These are phyloP conservation scores for Hibiscus mutabilis DNA, from an alignment of 345 rosid species.

Conservation along the genomic window DNA sequence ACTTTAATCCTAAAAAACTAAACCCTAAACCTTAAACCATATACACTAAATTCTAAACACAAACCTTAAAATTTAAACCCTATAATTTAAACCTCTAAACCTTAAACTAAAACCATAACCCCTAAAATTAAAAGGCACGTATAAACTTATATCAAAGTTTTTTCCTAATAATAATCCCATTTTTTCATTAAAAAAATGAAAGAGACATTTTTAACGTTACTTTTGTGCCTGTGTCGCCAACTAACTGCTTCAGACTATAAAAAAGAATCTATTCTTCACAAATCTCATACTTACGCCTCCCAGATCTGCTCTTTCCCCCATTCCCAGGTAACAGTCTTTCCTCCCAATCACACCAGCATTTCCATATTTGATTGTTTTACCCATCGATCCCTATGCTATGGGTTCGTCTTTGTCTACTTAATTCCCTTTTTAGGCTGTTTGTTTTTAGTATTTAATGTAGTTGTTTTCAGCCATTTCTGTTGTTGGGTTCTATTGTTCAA, in stretches of 20 bases:
- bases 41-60: too few species aligned
- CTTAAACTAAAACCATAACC: too few species aligned
- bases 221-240: neutral
- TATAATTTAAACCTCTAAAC: too few species aligned
- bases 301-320: conserved; percentile 2
- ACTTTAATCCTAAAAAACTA: too few species aligned
- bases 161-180: too few species aligned
- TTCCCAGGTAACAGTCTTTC: neutral
- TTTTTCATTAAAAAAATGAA: too few species aligned
- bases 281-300: neutral
- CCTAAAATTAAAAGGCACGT: too few species aligned
- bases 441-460: neutral
- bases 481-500: neutral
- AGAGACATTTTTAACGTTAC: conserved; percentile 3
- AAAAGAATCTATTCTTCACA: neutral
- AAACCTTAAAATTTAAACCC: too few species aligned
- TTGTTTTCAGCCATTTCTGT: neutral
- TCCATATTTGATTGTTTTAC: neutral
- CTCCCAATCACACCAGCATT: neutral
- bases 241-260: neutral
- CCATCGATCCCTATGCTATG: too few species aligned
- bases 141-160: too few species aligned
- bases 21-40: too few species aligned
- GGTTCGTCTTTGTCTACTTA: neutral
- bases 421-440: neutral